phyloP scores from a whole-genome alignment of 208 protist species.

The Novymonas esmeraldas region DNA sequence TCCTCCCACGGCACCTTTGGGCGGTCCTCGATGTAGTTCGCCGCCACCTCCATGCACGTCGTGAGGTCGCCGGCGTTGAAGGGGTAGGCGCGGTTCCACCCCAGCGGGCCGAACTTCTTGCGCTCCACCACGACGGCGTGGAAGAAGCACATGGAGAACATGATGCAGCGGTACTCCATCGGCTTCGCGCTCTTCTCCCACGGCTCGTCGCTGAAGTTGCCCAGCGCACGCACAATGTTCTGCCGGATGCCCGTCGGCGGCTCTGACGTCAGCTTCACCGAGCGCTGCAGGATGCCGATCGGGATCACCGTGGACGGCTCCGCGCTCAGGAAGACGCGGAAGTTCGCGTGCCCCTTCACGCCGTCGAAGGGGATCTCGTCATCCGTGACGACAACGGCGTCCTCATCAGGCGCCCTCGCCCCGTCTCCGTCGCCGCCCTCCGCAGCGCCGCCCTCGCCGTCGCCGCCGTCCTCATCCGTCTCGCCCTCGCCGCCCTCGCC shows the following conservation, averaged over 20 bases:
- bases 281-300: constrained; percentile 97
- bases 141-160: constrained; percentile 99
- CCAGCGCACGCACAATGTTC: constrained; percentile 96
- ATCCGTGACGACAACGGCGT: constrained; percentile 70
- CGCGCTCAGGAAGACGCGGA: constrained; percentile 97
- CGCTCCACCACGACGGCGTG: constrained; percentile 98
- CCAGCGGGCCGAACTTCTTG: constrained; percentile 98
- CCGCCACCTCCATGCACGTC: constrained; percentile 96
- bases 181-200: constrained; percentile 97
- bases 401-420: constrained; percentile 23
- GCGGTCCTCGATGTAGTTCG: constrained; percentile 98
- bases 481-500: constrained; percentile 20
- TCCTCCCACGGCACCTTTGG: constrained; percentile 98
- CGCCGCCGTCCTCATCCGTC: constrained; percentile 24
- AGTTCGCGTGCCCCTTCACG: constrained; percentile 93
- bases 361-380: constrained; percentile 93
- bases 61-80: constrained; percentile 98
- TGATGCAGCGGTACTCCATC: constrained; percentile 96
- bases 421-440: constrained; percentile 23
- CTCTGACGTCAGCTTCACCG: constrained; percentile 99
- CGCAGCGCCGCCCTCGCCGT: constrained; percentile 26
- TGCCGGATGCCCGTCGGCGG: constrained; percentile 97
- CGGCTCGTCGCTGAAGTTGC: constrained; percentile 96
- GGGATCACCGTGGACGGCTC: constrained; percentile 97
- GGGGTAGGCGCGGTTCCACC: constrained; percentile 98